Conservation (phyloP, 179 eudicot genomes). For the Spergularia azorica region DNA sequence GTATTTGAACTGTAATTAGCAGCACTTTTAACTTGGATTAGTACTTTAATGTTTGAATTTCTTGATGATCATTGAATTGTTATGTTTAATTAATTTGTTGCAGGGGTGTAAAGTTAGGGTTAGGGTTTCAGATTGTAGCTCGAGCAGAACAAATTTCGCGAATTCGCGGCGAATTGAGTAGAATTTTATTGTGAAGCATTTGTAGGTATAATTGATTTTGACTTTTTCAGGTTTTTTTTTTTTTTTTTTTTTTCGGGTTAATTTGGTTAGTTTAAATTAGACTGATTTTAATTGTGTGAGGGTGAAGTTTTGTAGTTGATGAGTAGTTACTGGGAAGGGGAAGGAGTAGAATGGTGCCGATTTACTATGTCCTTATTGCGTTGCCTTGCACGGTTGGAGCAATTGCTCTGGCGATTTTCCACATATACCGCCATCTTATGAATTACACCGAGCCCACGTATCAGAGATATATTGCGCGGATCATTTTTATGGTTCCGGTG, state of each 20-base stretch:
- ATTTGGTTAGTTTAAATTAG: neutral
- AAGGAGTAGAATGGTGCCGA: conserved; percentile 57
- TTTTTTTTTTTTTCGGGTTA: neutral
- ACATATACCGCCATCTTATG: conserved; percentile 81
- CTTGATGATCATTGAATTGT: neutral
- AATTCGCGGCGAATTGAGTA: neutral
- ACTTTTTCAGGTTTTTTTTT: neutral
- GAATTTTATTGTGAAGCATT: conserved; percentile 11
- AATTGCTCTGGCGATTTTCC: conserved; percentile 68
- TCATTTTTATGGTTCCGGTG: conserved; percentile 98
- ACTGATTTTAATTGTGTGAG: neutral
- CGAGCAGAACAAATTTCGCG: neutral
- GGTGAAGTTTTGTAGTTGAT: conserved; percentile 29
- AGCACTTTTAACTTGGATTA: neutral
- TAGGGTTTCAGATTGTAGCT: conserved; percentile 18
- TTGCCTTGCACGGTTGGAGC: conserved; percentile 92
- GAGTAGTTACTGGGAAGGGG: conserved; percentile 33
- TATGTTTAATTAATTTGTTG: neutral
- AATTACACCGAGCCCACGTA: conserved; percentile 95
- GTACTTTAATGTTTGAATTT: conserved; percentile 11
- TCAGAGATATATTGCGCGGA: conserved; percentile 94
- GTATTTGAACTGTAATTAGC: neutral
- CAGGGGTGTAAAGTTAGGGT: conserved; percentile 16
- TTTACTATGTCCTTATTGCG: conserved; percentile 67
- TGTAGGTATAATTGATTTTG: neutral